These are phyloP conservation scores for Postia placenta DNA, from an alignment of 768 basidiomycete genomes.

Conservation along the genomic window DNA sequence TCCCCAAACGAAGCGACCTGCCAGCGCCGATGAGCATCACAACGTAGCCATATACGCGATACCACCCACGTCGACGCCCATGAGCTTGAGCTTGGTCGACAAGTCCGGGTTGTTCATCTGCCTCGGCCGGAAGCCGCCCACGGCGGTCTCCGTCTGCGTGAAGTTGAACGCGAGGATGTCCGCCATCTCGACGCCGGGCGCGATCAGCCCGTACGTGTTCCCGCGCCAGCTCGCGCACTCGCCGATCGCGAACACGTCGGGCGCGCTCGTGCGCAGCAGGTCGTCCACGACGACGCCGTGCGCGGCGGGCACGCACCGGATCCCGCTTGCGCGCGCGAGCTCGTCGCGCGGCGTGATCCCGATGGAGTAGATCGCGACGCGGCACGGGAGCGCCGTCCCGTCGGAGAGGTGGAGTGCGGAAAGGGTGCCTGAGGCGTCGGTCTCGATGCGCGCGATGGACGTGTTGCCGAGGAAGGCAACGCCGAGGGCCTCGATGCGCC, in stretches of 20 bases:
- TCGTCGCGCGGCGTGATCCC: slow-evolving; percentile 71
- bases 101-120: slow-evolving; percentile 60
- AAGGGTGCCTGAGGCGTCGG: slow-evolving; percentile 30
- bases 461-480: slow-evolving; percentile 46
- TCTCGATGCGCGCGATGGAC: slow-evolving; percentile 32
- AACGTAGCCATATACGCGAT: not conserved
- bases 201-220: slow-evolving; percentile 69
- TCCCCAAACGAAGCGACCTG: slow-evolving; percentile 68
- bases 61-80: slow-evolving; percentile 46
- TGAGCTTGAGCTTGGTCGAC: slow-evolving; percentile 64
- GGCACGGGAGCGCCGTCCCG: slow-evolving; percentile 38
- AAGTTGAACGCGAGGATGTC: slow-evolving; percentile 71
- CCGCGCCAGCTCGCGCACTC: slow-evolving; percentile 69
- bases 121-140: slow-evolving; percentile 35
- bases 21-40: slow-evolving; percentile 3
- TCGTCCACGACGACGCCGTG: slow-evolving; percentile 60
- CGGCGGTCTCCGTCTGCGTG: slow-evolving; percentile 41
- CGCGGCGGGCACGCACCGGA: slow-evolving; percentile 32
- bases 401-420: slow-evolving; percentile 45
- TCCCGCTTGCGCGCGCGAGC: slow-evolving; percentile 47
- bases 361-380: slow-evolving; percentile 61
- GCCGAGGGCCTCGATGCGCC: slow-evolving; percentile 54
- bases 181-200: slow-evolving; percentile 74
- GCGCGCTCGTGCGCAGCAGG: slow-evolving; percentile 46
- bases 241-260: slow-evolving; percentile 66